Base-by-base conservation (phyloP, 768 basidiomycete species). In the Cystobasidium onofrii region DNA sequence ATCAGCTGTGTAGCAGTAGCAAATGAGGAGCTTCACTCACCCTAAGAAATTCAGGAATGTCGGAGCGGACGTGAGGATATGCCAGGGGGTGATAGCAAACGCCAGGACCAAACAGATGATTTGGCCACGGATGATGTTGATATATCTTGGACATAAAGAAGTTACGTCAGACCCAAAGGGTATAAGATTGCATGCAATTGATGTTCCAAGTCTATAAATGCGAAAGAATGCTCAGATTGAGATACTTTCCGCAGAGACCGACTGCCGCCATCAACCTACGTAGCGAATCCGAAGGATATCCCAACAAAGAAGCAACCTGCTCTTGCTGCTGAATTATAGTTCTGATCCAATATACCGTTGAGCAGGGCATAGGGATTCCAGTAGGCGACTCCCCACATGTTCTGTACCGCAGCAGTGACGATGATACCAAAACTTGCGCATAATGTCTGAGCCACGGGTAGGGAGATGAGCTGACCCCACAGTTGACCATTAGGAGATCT, bases 391-490 rank as follows among this genome's bases (percentile, higher is more conserved):
- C 63, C 63, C 63, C 63, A 64, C 63, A 64, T 64, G 39, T 64
- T 41, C 25, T 64, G 63, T 3, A 64, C 63, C 3, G 63, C 63
- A 2, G 63, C 31, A 7, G 63, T 64, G 13, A 64, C 63, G 63
- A 64, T 64, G 34, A 64, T 64, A n/a, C 63, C 63, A n/a, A 64
- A 64, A 25, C 39, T 41, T 31, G 63, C 63, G 44, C 63, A 64
- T 12, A 64, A n/a, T 6, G 63, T 64, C 27, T 64, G 63, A 10
- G 39, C 63, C 4, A 46, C 63, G 18, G 63, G 63, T 27, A 64
- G 44, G 39, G 63, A 64, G 6, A 64, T 46, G 34, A 64, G 36
- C n/a, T 64, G 63, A 39, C 63, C 63, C 63, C 63, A 64, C 44
- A 64, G 12, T 34, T 64, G 63, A 3, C 39, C 63, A 64, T 34